phyloP scores from a whole-genome alignment of 1,284 basidiomycete species.

The Neonothopanus nambi region DNA sequence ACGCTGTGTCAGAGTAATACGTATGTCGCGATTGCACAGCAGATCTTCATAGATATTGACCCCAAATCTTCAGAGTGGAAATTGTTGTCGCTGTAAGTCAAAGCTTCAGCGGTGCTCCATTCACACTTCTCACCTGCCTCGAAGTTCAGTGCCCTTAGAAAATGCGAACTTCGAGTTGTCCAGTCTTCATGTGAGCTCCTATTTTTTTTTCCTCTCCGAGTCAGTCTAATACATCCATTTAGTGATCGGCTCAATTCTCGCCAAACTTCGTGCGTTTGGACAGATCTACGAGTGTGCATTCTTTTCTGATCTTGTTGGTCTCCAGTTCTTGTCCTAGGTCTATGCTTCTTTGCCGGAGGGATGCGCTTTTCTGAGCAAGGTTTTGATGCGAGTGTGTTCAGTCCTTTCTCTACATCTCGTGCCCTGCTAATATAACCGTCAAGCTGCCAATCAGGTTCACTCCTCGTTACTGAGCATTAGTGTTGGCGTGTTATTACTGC shows the following conservation, averaged over 20 bases:
- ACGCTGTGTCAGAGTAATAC: conserved; percentile 56
- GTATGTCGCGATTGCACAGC: conserved; percentile 39
- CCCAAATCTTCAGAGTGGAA: conserved; percentile 54
- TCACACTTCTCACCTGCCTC: background rate
- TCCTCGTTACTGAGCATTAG: conserved; percentile 82
- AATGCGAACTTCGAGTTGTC: conserved; percentile 84
- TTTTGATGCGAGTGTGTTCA: conserved; percentile 64
- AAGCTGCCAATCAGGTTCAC: conserved; percentile 79
- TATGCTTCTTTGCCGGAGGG: conserved; percentile 83
- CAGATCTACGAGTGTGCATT: background rate
- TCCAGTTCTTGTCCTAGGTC: conserved; percentile 66
- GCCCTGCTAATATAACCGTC: background rate
- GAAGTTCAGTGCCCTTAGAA: conserved; percentile 76
- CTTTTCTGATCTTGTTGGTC: conserved; percentile 2
- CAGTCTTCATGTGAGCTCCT: conserved; percentile 68
- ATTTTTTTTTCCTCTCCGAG: background rate
- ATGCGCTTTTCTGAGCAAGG: conserved; percentile 76
- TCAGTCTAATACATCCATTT: background rate
- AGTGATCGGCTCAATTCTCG: conserved; percentile 82
- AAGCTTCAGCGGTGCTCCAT: background rate
- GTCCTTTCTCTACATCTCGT: background rate
- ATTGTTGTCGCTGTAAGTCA: conserved; percentile 67
- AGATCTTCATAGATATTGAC: background rate
- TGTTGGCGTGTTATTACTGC: conserved; percentile 78
- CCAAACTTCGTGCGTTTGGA: conserved; percentile 62